Evolutionary conservation across 192 early-diverging fungal species (phyloP).

Genomic region (Neocallimastix lanati): DNA sequence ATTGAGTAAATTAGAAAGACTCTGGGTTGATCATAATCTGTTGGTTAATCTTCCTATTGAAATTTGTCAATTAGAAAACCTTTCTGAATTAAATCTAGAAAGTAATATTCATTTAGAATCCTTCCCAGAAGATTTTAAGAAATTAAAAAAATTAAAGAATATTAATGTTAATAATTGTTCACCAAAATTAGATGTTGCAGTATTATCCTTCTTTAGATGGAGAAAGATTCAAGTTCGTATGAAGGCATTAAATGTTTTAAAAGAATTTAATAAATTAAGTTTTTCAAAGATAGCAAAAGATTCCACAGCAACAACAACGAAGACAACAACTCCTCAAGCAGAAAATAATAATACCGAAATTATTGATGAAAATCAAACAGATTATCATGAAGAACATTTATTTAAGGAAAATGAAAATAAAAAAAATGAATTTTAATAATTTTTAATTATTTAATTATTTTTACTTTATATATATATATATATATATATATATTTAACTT

Average conservation of each 20-base stretch:
- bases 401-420: background rate
- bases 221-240: background rate
- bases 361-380: background rate
- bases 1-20: background rate
- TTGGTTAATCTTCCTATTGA: background rate
- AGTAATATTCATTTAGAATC: background rate
- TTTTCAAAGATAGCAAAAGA: background rate
- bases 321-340: too few relatives aligned
- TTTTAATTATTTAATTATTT: too few relatives aligned
- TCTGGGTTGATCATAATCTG: background rate
- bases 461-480: too few relatives aligned
- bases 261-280: background rate
- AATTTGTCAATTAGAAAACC: background rate
- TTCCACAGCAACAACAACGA: too few relatives aligned
- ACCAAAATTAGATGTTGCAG: background rate
- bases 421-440: too few relatives aligned
- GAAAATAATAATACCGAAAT: background rate
- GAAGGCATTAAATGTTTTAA: background rate
- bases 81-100: background rate
- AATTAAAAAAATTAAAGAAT: background rate
- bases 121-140: background rate
- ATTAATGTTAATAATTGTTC: background rate
- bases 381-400: background rate
- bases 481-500: too few relatives aligned
- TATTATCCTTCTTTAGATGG: background rate